Evolutionary conservation across 179 eudicot genomes (phyloP).

Genomic region (Dionaea muscipula): DNA sequence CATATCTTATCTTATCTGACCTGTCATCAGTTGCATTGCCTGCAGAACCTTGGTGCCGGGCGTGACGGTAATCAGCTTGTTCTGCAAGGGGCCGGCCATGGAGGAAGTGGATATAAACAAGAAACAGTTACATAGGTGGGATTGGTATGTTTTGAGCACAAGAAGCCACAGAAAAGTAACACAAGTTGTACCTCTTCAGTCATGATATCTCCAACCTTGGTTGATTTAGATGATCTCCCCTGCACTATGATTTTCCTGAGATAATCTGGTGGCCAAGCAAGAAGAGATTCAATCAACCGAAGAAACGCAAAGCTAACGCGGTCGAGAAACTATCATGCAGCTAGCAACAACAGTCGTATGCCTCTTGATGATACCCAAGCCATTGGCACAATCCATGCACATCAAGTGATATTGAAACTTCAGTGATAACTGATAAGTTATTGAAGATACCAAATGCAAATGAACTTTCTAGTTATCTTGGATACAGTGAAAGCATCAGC

Average conservation of each 20-base stretch:
- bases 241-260: conserved; percentile 96
- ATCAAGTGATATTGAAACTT: too few relatives aligned
- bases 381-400: too few relatives aligned
- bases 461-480: too few relatives aligned
- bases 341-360: too few relatives aligned
- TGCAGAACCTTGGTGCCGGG: conserved; percentile 78
- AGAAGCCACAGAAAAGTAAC: background rate
- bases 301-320: background rate
- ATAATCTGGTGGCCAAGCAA: conserved; percentile 45
- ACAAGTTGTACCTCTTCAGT: conserved; percentile 67
- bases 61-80: conserved; percentile 88
- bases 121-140: background rate
- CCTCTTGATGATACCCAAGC: too few relatives aligned
- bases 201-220: conserved; percentile 98
- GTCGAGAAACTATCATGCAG: too few relatives aligned
- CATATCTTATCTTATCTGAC: conserved; percentile 14
- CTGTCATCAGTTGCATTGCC: conserved; percentile 99
- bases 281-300: background rate
- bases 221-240: conserved; percentile 95
- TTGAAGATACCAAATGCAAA: too few relatives aligned
- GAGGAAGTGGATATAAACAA: background rate
- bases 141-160: background rate
- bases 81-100: conserved; percentile 37
- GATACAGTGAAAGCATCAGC: too few relatives aligned
- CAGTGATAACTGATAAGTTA: too few relatives aligned